Conservation (phyloP, 2,329 filamentous ascomycete species). For the Colletotrichum eleusines region DNA sequence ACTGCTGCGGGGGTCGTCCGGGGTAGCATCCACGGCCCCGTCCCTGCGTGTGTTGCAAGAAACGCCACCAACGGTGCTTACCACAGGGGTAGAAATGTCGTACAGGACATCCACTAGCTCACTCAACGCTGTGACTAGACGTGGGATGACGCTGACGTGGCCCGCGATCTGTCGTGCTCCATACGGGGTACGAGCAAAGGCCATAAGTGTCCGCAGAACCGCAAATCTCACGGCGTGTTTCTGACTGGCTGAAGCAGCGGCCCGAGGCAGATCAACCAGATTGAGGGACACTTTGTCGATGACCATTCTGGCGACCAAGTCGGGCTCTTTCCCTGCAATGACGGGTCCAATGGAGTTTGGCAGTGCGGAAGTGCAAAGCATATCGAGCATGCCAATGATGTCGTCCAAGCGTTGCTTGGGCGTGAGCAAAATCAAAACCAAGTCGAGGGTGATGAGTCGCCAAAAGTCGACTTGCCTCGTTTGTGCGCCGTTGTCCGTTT, state of each 20-base stretch:
- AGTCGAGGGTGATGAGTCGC: constrained; percentile 74
- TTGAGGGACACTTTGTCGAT: constrained; percentile 74
- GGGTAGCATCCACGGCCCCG: constrained; percentile 33
- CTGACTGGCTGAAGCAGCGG: constrained; percentile 54
- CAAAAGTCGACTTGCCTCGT: constrained; percentile 68
- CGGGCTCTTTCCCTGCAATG: constrained; percentile 56
- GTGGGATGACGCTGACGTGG: constrained; percentile 78
- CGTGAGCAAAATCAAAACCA: constrained; percentile 75
- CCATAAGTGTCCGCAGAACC: constrained; percentile 66
- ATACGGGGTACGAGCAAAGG: constrained; percentile 72
- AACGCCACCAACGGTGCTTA: constrained; percentile 16
- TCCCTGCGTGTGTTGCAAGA: constrained; percentile 19
- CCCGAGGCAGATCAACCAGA: constrained; percentile 68
- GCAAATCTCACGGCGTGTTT: constrained; percentile 60
- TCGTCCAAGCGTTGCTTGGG: constrained; percentile 74
- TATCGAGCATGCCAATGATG: constrained; percentile 72
- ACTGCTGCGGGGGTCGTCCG: constrained; percentile 21
- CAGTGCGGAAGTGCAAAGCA: constrained; percentile 76
- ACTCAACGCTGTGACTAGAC: constrained; percentile 75
- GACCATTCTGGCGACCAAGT: constrained; percentile 59
- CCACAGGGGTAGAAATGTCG: constrained; percentile 51
- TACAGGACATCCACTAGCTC: constrained; percentile 81
- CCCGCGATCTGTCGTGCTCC: constrained; percentile 74
- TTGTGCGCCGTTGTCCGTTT: constrained; percentile 47
- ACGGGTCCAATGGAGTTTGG: constrained; percentile 76